A percentile compares a stretch with the other conserved stretches of the same genome.
Evolutionary conservation across 306 rosid species (phyloP).

Genomic region (Pyrus bretschneideri): DNA sequence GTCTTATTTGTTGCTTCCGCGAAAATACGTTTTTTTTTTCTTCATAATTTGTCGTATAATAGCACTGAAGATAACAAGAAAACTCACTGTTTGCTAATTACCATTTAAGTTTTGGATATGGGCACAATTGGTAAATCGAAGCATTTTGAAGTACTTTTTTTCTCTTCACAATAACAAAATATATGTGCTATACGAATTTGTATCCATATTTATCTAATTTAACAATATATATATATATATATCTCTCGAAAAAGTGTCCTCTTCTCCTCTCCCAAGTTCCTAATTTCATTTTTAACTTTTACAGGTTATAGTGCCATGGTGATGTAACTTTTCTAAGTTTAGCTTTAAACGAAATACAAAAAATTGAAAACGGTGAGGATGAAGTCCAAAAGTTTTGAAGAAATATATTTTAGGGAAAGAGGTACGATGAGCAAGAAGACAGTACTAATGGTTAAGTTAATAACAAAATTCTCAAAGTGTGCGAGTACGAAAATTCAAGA

Average conservation of each 20-base stretch:
- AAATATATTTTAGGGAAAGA: no score
- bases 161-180: not conserved
- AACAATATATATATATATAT: no score
- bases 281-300: not conserved
- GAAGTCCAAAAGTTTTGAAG: no score
- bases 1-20: not conserved
- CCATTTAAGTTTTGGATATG: not conserved
- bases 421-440: no score
- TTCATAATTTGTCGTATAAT: not conserved
- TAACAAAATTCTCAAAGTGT: not conserved
- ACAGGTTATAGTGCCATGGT: not conserved
- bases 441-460: not conserved
- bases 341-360: not conserved
- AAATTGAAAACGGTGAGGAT: no score
- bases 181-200: not conserved
- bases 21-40: not conserved
- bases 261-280: not conserved
- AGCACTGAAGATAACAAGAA: not conserved
- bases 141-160: not conserved
- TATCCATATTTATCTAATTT: not conserved
- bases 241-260: not conserved
- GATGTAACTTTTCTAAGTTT: not conserved
- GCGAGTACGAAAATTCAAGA: not conserved
- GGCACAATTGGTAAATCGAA: not conserved
- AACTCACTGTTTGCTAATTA: not conserved